Conservation (phyloP, 495 filamentous ascomycete genomes). For the Hypoxylon perforatum region DNA sequence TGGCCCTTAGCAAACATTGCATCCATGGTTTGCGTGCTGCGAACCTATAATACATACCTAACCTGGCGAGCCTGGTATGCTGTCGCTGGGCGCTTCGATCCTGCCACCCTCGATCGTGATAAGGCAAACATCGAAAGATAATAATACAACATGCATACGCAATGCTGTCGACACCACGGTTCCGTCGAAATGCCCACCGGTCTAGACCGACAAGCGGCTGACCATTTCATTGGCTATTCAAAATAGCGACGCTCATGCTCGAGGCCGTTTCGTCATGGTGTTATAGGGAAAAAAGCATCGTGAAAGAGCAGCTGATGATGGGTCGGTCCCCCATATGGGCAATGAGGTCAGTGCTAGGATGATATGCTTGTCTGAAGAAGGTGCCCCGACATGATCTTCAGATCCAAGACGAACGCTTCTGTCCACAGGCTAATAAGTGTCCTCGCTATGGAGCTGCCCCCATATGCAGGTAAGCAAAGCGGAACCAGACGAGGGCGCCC, state of each 20-base stretch:
- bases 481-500: slow-evolving; percentile 25
- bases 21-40: slow-evolving; percentile 20
- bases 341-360: slow-evolving; percentile 26
- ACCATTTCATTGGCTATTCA: slow-evolving; percentile 17
- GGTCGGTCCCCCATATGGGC: slow-evolving; percentile 18
- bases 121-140: slow-evolving; percentile 19
- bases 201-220: slow-evolving; percentile 5
- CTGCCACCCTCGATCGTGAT: slow-evolving; percentile 11
- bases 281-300: slow-evolving; percentile 15
- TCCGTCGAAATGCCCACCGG: slow-evolving; percentile 13
- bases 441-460: slow-evolving; percentile 15
- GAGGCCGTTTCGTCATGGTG: slow-evolving; percentile 17
- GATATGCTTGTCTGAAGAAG: slow-evolving; percentile 5
- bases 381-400: slow-evolving; percentile 36
- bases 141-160: slow-evolving; percentile 17
- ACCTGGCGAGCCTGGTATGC: too few species aligned
- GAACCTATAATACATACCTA: slow-evolving; percentile 1
- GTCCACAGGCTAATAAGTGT: slow-evolving; percentile 30
- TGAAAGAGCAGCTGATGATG: slow-evolving; percentile 13
- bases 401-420: slow-evolving; percentile 34
- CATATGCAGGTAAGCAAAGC: slow-evolving; percentile 37
- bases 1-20: slow-evolving; percentile 17
- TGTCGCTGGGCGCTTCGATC: slow-evolving; percentile 14
- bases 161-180: slow-evolving; percentile 16
- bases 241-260: slow-evolving; percentile 8